Conservation (phyloP, 192 early-diverging fungal genomes). For the Rhizophagus clarus region DNA sequence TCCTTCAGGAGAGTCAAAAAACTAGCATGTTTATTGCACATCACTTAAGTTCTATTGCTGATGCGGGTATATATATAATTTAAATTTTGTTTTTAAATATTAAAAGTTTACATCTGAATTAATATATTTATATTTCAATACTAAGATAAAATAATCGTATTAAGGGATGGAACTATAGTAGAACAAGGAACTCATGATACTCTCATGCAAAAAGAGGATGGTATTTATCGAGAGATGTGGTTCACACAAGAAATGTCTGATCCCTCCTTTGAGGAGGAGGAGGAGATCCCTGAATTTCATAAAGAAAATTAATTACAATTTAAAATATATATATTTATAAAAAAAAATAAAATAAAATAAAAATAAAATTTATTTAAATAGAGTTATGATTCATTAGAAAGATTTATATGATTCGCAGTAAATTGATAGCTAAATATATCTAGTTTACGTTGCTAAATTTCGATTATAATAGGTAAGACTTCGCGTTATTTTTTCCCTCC, state of each 20-base stretch:
- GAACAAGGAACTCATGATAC: slow-evolving; percentile 88
- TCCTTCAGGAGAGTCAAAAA: slow-evolving; percentile 67
- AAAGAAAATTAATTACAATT: not conserved
- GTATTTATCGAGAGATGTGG: slow-evolving; percentile 93
- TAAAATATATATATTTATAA: not conserved
- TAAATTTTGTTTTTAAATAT: slow-evolving; percentile 6
- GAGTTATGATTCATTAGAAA: too few relatives aligned
- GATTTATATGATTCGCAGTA: too few relatives aligned
- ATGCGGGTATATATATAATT: slow-evolving; percentile 62
- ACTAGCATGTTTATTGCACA: slow-evolving; percentile 97
- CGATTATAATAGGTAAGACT: not conserved
- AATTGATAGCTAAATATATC: too few relatives aligned
- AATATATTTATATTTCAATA: slow-evolving; percentile 21
- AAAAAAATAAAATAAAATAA: too few relatives aligned
- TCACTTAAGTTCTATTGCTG: slow-evolving; percentile 84
- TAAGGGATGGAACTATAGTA: slow-evolving; percentile 80
- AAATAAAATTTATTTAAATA: too few relatives aligned
- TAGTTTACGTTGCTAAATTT: not conserved
- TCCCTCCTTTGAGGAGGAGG: not conserved
- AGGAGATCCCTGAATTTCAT: not conserved
- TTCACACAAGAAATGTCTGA: slow-evolving; percentile 57
- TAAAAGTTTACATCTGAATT: not conserved
- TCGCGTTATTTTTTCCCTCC: slow-evolving; percentile 21
- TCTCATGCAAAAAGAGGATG: slow-evolving; percentile 60
- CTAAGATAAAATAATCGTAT: slow-evolving; percentile 87